phyloP scores from a whole-genome alignment of 2,329 filamentous ascomycete genomes.

The Aspergillus sp. region DNA sequence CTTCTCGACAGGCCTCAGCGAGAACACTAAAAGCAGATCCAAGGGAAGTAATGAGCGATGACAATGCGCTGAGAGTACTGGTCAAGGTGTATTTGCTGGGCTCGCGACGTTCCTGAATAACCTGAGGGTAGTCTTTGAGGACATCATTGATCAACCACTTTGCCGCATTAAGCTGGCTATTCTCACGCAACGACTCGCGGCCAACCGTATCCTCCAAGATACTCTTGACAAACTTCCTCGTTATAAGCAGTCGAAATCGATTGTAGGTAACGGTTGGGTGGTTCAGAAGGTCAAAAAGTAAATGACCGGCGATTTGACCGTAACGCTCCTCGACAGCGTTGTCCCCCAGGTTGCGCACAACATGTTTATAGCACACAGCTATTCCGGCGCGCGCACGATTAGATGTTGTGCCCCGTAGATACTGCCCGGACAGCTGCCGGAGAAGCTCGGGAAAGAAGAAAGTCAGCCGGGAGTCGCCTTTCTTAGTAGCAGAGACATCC shows the following conservation, averaged over 20 bases:
- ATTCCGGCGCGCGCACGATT: constrained; percentile 76
- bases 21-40: constrained; percentile 73
- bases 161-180: constrained; percentile 74
- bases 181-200: constrained; percentile 73
- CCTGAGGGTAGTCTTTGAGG: constrained; percentile 89
- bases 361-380: constrained; percentile 74
- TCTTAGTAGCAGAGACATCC: constrained; percentile 67
- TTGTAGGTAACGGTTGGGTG: constrained; percentile 68
- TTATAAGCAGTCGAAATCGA: constrained; percentile 76
- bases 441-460: constrained; percentile 71
- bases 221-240: constrained; percentile 72
- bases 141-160: constrained; percentile 76
- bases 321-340: constrained; percentile 78
- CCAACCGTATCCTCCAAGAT: constrained; percentile 79
- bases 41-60: constrained; percentile 66
- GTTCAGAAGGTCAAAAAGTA: constrained; percentile 71
- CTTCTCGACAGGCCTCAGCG: constrained; percentile 76
- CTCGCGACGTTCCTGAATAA: constrained; percentile 74
- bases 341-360: constrained; percentile 70
- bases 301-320: constrained; percentile 65
- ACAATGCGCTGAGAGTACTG: constrained; percentile 66
- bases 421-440: constrained; percentile 69
- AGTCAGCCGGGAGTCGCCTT: constrained; percentile 58
- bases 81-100: constrained; percentile 80
- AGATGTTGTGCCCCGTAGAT: constrained; percentile 65